phyloP scores from a whole-genome alignment of 164 flowering plant genomes.

The Piper betle region DNA sequence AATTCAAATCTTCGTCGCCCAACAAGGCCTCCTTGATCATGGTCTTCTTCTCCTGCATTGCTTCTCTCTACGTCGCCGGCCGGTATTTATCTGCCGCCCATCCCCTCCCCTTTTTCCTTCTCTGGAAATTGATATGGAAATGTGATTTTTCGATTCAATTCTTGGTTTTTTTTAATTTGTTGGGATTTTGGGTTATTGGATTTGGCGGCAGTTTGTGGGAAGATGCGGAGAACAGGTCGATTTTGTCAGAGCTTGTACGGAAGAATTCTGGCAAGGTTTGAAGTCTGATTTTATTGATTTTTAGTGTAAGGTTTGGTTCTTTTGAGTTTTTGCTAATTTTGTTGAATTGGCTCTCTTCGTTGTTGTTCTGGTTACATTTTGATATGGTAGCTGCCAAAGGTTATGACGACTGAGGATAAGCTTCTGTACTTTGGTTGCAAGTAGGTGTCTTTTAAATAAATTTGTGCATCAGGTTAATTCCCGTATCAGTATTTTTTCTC shows the following conservation, averaged over 20 bases:
- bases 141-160: not conserved
- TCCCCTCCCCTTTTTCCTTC: not conserved
- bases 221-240: slow-evolving; percentile 73
- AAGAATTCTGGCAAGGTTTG: slow-evolving; percentile 49
- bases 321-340: not conserved
- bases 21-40: slow-evolving; percentile 41
- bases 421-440: slow-evolving; percentile 77
- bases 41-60: slow-evolving; percentile 82
- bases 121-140: not conserved
- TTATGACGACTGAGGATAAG: slow-evolving; percentile 82
- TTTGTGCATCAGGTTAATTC: not conserved
- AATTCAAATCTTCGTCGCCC: slow-evolving; percentile 29
- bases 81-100: slow-evolving; percentile 24
- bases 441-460: slow-evolving; percentile 20
- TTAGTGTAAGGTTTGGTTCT: not conserved
- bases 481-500: not conserved
- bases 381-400: slow-evolving; percentile 54
- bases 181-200: not conserved
- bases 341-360: not conserved
- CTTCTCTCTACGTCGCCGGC: slow-evolving; percentile 95
- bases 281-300: not conserved
- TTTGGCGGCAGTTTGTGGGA: slow-evolving; percentile 69
- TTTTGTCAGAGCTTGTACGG: slow-evolving; percentile 43
- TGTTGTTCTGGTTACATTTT: slow-evolving; percentile 1
- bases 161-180: not conserved